Conservation (phyloP, 768 basidiomycete genomes). For the Leccinellum luteum region DNA sequence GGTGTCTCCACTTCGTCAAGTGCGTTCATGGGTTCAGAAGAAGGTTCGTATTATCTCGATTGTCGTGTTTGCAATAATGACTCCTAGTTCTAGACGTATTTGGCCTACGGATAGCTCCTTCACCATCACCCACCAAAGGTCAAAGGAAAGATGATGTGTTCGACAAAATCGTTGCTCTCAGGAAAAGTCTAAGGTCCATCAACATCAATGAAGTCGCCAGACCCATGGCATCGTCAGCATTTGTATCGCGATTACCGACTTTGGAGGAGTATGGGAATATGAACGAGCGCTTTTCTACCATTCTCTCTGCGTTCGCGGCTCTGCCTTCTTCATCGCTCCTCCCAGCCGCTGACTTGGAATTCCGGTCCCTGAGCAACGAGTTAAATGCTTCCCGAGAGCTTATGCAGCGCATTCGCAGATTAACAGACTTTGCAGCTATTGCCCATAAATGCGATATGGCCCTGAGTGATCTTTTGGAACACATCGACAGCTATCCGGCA, state of each 20-base stretch:
- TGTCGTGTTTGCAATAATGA: slow-evolving; percentile 2
- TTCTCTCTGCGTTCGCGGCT: slow-evolving; percentile 44
- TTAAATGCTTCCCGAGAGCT: slow-evolving; percentile 48
- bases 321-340: slow-evolving; percentile 47
- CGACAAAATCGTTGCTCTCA: slow-evolving; percentile 47
- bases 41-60: slow-evolving; percentile 22
- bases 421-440: slow-evolving; percentile 52
- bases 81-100: slow-evolving; percentile 54
- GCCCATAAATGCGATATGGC: slow-evolving; percentile 65
- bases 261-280: slow-evolving; percentile 47
- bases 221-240: slow-evolving; percentile 34
- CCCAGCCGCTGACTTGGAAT: slow-evolving; percentile 49
- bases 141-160: slow-evolving; percentile 47
- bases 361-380: slow-evolving; percentile 60
- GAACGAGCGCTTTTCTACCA: slow-evolving; percentile 41
- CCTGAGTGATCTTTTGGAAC: slow-evolving; percentile 81
- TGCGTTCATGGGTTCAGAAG: slow-evolving; percentile 7
- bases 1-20: slow-evolving; percentile 1
- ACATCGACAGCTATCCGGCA: slow-evolving; percentile 80
- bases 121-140: slow-evolving; percentile 32
- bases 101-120: slow-evolving; percentile 40
- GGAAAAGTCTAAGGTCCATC: slow-evolving; percentile 61
- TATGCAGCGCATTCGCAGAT: slow-evolving; percentile 48
- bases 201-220: slow-evolving; percentile 54
- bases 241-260: slow-evolving; percentile 49